Evolutionary conservation across 169 alveolate species (phyloP), one percentile per base, ranked within the genome.

Genomic region (Plasmodium cynomolgi): DNA sequence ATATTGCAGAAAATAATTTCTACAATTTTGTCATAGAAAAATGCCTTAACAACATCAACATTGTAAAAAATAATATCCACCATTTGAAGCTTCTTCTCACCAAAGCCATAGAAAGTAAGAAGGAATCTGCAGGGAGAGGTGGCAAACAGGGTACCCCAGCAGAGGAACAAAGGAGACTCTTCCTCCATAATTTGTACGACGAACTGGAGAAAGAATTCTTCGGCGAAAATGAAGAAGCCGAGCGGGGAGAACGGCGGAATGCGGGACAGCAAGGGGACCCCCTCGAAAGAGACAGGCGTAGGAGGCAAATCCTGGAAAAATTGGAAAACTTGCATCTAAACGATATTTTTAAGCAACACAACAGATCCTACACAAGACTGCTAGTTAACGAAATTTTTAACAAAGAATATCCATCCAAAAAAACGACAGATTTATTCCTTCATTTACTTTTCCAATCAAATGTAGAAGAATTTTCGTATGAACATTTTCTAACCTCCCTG

Each of bases 371-470:
- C 37, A 88, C 77, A 58, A 88, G 94, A 34, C 56, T 79, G 17
- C 90, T 88, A 31, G 85, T 88, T 34, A 88, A 88, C 72, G 94
- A 88, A 79, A 62, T 88, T 11, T 80, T 88, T 88, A 88, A 50
- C 72, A 88, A 41, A 79, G 94, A 88, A 79, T 88, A 88, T 79
- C 94, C 94, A 58, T 88, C 94, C n/a, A 88, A 62, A 79, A 88
- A 41, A 23, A 88, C 71, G 9, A 88, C 88, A 26, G 94, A 88
- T 47, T 79, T 80, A 34, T 88, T 88, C 82, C 71, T 88, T 58
- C 72, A 88, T 88, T 39, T 88, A 17, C 33, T 88, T 56, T 88
- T 88, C 71, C 90, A 88, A 88, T 39, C 80, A 88, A 80, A 88
- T 79, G 83, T 88, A 29, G 88, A 88, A n/a, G 90, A 80, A 79